These are phyloP conservation scores for Phytophthora vignae DNA, from an alignment of 352 stramenopile genomes.

Conservation along the genomic window DNA sequence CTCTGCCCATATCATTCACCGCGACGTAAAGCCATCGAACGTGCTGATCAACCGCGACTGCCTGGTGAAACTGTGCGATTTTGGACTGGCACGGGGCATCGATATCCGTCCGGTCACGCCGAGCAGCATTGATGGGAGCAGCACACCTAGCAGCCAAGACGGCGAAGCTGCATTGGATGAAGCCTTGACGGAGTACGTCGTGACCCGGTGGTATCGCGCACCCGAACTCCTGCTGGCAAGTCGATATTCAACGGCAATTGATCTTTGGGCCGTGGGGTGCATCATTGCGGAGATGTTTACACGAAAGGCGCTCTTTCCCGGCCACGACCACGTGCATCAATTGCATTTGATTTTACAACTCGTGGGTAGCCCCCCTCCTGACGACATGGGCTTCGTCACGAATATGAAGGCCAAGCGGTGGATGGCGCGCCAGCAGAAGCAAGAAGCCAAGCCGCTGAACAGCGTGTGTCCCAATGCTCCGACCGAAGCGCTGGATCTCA, in stretches of 20 bases:
- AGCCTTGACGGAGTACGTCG: slow-evolving; percentile 92
- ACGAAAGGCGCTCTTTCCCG: slow-evolving; percentile 80
- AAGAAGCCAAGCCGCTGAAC: slow-evolving; percentile 58
- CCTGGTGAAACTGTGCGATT: slow-evolving; percentile 91
- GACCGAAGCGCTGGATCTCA: slow-evolving; percentile 80
- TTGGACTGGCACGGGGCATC: slow-evolving; percentile 86
- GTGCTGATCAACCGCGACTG: slow-evolving; percentile 95
- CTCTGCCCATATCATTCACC: slow-evolving; percentile 87
- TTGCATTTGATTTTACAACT: slow-evolving; percentile 90
- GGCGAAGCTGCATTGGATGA: slow-evolving; percentile 51
- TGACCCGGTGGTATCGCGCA: slow-evolving; percentile 95
- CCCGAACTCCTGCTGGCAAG: slow-evolving; percentile 95
- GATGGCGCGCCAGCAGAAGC: slow-evolving; percentile 78
- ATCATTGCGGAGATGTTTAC: slow-evolving; percentile 99
- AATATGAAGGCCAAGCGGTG: slow-evolving; percentile 87
- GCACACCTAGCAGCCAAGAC: slow-evolving; percentile 44
- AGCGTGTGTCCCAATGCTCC: slow-evolving; percentile 67
- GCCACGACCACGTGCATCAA: slow-evolving; percentile 88
- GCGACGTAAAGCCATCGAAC: slow-evolving; percentile 97
- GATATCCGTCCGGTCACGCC: slow-evolving; percentile 44
- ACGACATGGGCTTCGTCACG: slow-evolving; percentile 84
- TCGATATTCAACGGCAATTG: slow-evolving; percentile 95
- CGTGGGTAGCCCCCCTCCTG: slow-evolving; percentile 64
- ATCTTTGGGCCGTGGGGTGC: slow-evolving; percentile 97
- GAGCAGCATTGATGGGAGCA: slow-evolving; percentile 33